A percentile compares a stretch with the other conserved stretches of the same genome.
phyloP scores from a whole-genome alignment of 2,329 filamentous ascomycete species.

The Beauveria caledonica region DNA sequence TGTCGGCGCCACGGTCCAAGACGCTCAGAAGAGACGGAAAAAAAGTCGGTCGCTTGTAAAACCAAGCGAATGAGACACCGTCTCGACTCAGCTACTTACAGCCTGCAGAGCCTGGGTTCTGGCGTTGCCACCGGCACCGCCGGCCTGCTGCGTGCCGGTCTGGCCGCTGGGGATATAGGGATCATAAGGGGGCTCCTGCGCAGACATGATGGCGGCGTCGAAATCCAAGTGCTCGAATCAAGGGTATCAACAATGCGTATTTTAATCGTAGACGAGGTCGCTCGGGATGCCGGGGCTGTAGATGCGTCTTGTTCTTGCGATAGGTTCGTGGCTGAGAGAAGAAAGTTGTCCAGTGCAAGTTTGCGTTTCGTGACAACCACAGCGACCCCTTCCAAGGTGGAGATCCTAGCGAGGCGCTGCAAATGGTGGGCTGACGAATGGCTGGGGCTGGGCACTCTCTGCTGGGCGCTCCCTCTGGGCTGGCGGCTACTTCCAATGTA shows the following conservation, averaged over 20 bases:
- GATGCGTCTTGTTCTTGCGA: not conserved
- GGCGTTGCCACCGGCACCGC: conserved; percentile 38
- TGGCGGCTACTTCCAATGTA: too few species aligned
- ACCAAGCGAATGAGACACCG: not conserved
- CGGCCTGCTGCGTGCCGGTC: conserved; percentile 27
- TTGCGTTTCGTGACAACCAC: conserved; percentile 1
- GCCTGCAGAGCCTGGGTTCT: conserved; percentile 66
- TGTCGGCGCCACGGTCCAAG: not conserved
- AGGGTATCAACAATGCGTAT: not conserved
- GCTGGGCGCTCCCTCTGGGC: too few species aligned
- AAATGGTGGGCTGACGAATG: conserved; percentile 1
- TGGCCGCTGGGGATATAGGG: conserved; percentile 76
- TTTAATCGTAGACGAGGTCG: not conserved
- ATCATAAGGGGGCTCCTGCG: conserved; percentile 64
- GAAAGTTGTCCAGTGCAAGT: conserved; percentile 4
- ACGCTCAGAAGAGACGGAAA: not conserved
- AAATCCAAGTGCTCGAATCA: not conserved
- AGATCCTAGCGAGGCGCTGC: conserved; percentile 4
- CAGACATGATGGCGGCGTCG: conserved; percentile 36
- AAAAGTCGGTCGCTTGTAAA: not conserved
- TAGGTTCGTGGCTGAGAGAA: not conserved
- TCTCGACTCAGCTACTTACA: conserved; percentile 51
- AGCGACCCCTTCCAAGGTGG: conserved; percentile 1
- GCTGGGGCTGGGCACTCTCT: not conserved
- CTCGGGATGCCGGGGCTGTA: not conserved